Conservation (phyloP, 2,329 filamentous ascomycete species). For the Aureobasidium leucospermi region DNA sequence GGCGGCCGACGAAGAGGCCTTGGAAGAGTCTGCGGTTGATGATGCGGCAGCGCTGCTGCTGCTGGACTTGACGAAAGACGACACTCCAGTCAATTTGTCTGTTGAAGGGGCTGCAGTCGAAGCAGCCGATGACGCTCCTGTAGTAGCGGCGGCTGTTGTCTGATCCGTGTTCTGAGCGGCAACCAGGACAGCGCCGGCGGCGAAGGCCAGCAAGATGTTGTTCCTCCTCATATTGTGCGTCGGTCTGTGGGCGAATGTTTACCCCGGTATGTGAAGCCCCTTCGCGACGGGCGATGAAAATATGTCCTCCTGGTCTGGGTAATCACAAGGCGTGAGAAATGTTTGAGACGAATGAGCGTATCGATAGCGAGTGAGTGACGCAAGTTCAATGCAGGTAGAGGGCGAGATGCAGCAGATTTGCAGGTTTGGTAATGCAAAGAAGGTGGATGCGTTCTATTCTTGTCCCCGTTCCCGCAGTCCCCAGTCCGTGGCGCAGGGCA, state of each 20-base stretch:
- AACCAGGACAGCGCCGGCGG: background rate
- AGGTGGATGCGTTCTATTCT: background rate
- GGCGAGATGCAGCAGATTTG: conserved; percentile 6
- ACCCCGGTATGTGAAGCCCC: background rate
- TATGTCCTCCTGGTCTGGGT: background rate
- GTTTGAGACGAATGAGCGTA: background rate
- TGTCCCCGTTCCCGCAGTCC: background rate
- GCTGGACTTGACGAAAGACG: background rate
- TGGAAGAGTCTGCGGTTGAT: background rate
- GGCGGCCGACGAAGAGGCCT: background rate
- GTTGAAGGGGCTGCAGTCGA: background rate
- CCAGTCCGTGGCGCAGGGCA: conserved; percentile 6
- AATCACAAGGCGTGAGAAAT: background rate
- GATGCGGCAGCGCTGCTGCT: background rate
- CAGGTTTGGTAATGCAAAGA: background rate
- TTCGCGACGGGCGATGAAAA: background rate
- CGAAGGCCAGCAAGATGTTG: background rate
- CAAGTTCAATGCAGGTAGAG: background rate
- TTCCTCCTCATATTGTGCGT: conserved; percentile 3
- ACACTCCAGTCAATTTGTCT: conserved; percentile 4
- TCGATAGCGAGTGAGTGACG: background rate
- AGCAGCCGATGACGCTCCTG: background rate
- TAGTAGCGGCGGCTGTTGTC: background rate
- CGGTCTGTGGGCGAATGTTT: conserved; percentile 1
- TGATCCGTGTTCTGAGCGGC: conserved; percentile 1